Evolutionary conservation across 345 rosid genomes (phyloP).

Genomic region (Kernera saxatilis): DNA sequence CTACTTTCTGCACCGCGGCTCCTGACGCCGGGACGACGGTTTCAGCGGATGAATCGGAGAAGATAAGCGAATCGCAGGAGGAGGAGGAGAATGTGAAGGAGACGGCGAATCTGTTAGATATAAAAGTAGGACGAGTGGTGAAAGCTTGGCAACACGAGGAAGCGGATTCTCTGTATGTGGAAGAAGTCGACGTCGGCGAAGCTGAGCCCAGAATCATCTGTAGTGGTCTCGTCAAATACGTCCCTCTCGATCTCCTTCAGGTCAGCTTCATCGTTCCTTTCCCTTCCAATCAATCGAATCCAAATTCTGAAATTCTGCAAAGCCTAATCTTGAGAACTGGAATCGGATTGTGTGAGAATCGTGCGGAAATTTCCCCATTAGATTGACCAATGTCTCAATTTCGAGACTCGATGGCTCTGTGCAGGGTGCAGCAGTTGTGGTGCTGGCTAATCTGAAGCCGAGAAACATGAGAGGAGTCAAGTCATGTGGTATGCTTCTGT

Average conservation of each 20-base stretch:
- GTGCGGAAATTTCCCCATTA: not conserved
- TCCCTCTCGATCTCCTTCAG: slow-evolving; percentile 64
- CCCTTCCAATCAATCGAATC: no score
- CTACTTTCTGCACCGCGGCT: slow-evolving; percentile 21
- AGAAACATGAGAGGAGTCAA: slow-evolving; percentile 96
- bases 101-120: slow-evolving; percentile 65
- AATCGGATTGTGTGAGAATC: not conserved
- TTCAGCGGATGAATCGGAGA: slow-evolving; percentile 19
- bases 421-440: slow-evolving; percentile 71
- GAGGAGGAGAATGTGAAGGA: slow-evolving; percentile 35
- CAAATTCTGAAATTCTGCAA: not conserved
- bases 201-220: slow-evolving; percentile 75
- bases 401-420: not conserved
- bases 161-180: slow-evolving; percentile 88
- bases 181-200: slow-evolving; percentile 88
- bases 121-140: slow-evolving; percentile 71
- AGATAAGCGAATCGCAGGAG: slow-evolving; percentile 1
- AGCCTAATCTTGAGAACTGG: not conserved
- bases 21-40: slow-evolving; percentile 9
- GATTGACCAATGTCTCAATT: not conserved
- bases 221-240: slow-evolving; percentile 86
- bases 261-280: slow-evolving; percentile 23
- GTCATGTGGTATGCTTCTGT: slow-evolving; percentile 84
- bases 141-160: slow-evolving; percentile 96
- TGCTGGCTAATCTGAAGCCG: slow-evolving; percentile 80